These are phyloP conservation scores for Solanum paucissectum DNA, from an alignment of 257 asterid species.

Conservation along the genomic window DNA sequence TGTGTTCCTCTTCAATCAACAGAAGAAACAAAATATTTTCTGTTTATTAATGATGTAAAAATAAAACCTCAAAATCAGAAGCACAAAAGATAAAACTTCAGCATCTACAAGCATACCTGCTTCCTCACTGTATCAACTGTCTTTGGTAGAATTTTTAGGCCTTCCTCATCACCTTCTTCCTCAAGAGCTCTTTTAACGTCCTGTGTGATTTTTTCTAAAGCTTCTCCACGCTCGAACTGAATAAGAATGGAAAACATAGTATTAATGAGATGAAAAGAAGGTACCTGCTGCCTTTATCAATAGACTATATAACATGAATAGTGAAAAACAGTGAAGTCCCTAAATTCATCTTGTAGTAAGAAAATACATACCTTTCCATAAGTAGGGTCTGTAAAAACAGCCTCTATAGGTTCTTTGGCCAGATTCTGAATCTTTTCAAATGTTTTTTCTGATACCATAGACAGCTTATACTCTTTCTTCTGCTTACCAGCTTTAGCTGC, in stretches of 20 bases:
- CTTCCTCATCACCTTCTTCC: conserved; percentile 82
- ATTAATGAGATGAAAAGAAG: conserved; percentile 2
- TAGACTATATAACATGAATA: background rate
- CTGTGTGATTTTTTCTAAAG: conserved; percentile 71
- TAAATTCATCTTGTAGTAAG: background rate
- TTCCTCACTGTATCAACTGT: conserved; percentile 84
- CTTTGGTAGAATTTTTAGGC: conserved; percentile 65
- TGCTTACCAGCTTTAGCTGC: conserved; percentile 86
- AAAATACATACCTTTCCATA: conserved; percentile 70
- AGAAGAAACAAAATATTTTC: background rate
- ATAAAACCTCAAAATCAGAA: background rate
- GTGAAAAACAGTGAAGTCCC: background rate
- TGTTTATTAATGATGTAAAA: background rate
- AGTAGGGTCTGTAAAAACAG: conserved; percentile 84
- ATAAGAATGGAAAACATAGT: conserved; percentile 4
- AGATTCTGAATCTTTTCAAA: conserved; percentile 72
- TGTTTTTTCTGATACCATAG: conserved; percentile 56
- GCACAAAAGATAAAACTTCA: background rate
- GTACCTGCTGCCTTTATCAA: background rate
- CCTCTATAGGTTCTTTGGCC: conserved; percentile 75
- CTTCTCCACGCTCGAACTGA: conserved; percentile 94
- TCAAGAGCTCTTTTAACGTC: conserved; percentile 59
- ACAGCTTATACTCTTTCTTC: conserved; percentile 68
- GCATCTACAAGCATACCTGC: conserved; percentile 40
- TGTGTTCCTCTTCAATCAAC: background rate